Base-by-base conservation (phyloP, 2,329 filamentous ascomycete species). In the Phyllachora maydis region DNA sequence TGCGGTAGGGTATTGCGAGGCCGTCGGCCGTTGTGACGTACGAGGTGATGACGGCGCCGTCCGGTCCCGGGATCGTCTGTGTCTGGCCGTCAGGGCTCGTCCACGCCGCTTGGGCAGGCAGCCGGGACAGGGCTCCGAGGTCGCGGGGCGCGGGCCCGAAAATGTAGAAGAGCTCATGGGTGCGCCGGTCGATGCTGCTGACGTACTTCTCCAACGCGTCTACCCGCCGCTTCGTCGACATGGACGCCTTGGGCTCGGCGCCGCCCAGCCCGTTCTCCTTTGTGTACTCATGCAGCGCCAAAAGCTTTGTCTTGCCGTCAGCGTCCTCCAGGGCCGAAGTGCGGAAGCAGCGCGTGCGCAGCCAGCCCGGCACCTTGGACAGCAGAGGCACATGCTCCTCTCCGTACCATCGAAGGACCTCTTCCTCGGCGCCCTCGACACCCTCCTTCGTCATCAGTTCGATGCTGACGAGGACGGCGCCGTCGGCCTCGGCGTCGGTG, bases 91-190 rank as follows among this genome's bases (percentile, higher is more conserved):
- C 65, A n/a, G n/a, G n/a, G n/a, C n/a, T n/a, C 2, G 49, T 48
- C 38, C 69, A 75, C 0, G 52, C 51, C 1, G 41, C 36, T 1
- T 47, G 39, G 1, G 54, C 47, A 3, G 58, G 51, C 4, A 63
- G 47, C 2, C 45, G 45, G 1, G 61, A 52, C 2, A 79, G 47
- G 5, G 62, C 56, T 1, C 54, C 36, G 4, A 85, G 53, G 33
- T 85, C 73, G 13, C 76, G 60, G 0, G 76, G 68, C 0, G 65
- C 76, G 0, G 74, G 62, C 0, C 78, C 76, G 38, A 91, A 90
- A 8, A 73, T 69, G 44, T 88, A 83, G 43, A 78, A 77, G 31
- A 83, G 63, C 16, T 64, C 54, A 46, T 78, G 88, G 0, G 57
- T 55, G 11, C 74, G 58, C 21, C 66, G 56, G 8, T 47, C 54